Conservation (phyloP, 2,329 filamentous ascomycete genomes). For the Endoconidiophora polonica region DNA sequence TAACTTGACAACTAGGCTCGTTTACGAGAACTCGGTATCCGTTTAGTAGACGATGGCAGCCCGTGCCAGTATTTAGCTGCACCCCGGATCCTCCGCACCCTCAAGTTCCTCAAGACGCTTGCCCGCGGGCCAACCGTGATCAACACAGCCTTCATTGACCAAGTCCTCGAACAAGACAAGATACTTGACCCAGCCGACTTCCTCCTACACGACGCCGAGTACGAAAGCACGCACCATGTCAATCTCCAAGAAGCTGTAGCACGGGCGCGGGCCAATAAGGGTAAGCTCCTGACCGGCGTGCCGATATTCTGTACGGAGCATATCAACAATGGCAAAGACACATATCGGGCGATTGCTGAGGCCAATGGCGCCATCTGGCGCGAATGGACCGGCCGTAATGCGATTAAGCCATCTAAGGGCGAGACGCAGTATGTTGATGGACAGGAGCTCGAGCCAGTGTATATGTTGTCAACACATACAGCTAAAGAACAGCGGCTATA, state of each 20-base stretch:
- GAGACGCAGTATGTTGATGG: conserved; percentile 36
- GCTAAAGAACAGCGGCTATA: conserved; percentile 58
- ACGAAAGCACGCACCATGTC: conserved; percentile 56
- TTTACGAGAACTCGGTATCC: conserved; percentile 68
- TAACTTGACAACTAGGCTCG: conserved; percentile 39
- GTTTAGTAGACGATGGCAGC: conserved; percentile 57
- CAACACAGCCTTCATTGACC: conserved; percentile 61
- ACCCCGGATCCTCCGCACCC: conserved; percentile 70
- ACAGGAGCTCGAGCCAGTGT: conserved; percentile 54
- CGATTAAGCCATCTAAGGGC: conserved; percentile 43
- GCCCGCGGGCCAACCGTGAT: conserved; percentile 67
- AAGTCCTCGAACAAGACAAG: conserved; percentile 52
- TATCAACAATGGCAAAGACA: conserved; percentile 66
- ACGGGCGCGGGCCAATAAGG: conserved; percentile 59
- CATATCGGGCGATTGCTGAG: conserved; percentile 70
- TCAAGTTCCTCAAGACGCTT: conserved; percentile 82
- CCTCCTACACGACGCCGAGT: conserved; percentile 50
- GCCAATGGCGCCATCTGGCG: conserved; percentile 77
- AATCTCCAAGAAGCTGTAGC: conserved; percentile 49
- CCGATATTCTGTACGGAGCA: conserved; percentile 71
- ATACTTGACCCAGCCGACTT: conserved; percentile 49
- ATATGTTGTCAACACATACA: conserved; percentile 57
- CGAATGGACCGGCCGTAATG: conserved; percentile 57
- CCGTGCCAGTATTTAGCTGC: conserved; percentile 77
- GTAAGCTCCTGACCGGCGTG: conserved; percentile 56